Conservation (phyloP, 495 filamentous ascomycete species). For the Aspergillus panamensis region DNA sequence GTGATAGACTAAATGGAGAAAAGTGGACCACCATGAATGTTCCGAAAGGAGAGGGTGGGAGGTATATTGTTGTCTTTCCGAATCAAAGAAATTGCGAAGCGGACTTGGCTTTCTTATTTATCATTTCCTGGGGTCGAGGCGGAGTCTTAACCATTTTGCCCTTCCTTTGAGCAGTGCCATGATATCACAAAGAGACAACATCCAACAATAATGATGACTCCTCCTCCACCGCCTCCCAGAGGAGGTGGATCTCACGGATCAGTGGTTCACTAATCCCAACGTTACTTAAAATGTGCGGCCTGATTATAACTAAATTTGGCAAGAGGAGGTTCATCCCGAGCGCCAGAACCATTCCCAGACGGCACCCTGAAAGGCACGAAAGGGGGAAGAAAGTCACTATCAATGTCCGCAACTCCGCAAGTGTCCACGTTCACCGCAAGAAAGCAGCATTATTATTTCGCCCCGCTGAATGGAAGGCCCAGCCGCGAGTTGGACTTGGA, state of each 20-base stretch:
- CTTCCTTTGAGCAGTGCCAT: conserved; percentile 3
- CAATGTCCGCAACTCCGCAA: too few relatives aligned
- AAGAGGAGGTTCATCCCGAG: not conserved
- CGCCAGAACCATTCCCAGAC: not conserved
- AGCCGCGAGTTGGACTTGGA: conserved; percentile 9
- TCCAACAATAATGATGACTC: not conserved
- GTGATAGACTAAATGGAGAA: conserved; percentile 4
- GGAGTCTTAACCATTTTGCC: not conserved
- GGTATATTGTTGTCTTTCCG: not conserved
- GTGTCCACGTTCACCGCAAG: not conserved
- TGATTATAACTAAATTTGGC: not conserved
- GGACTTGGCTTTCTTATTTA: conserved; percentile 6
- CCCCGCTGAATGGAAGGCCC: conserved; percentile 8
- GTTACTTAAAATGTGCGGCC: not conserved
- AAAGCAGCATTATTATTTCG: not conserved
- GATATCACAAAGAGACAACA: conserved; percentile 11
- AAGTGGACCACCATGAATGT: conserved; percentile 14
- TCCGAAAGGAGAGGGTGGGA: not conserved
- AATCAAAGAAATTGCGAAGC: not conserved
- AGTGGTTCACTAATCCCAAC: not conserved
- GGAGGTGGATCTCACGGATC: conserved; percentile 4
- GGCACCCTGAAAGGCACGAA: not conserved
- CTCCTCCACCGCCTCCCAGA: conserved; percentile 7
- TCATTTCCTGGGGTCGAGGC: conserved; percentile 5
- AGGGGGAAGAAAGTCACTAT: too few relatives aligned